These are phyloP conservation scores for Berkeleyomyces rouxiae DNA, from an alignment of 2,329 filamentous ascomycete genomes.

Conservation along the genomic window DNA sequence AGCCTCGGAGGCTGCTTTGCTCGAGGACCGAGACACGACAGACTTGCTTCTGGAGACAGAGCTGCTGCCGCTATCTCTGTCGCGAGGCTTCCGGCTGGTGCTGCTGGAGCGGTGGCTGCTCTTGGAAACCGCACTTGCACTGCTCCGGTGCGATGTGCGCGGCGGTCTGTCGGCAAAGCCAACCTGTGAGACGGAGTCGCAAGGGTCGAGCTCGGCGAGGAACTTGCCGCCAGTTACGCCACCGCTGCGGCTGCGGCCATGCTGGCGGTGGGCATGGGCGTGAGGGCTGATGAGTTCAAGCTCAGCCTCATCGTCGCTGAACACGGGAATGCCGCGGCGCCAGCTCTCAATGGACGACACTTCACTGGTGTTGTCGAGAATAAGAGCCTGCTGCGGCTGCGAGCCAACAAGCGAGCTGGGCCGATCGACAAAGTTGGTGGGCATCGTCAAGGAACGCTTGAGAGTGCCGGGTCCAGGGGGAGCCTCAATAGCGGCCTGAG, in stretches of 20 bases:
- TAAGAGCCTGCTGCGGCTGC: conserved; percentile 32
- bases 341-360: conserved; percentile 42
- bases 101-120: conserved; percentile 16
- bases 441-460: conserved; percentile 10
- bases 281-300: conserved; percentile 41
- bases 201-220: conserved; percentile 25
- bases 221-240: conserved; percentile 22
- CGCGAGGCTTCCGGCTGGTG: conserved; percentile 16
- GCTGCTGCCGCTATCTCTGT: conserved; percentile 13
- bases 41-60: conserved; percentile 9
- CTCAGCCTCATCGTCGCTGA: conserved; percentile 32
- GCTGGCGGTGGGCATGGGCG: conserved; percentile 29
- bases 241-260: conserved; percentile 16
- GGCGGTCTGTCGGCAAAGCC: conserved; percentile 16
- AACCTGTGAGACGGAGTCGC: conserved; percentile 14
- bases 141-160: conserved; percentile 13
- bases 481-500: neutral
- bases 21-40: neutral
- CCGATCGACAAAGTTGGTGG: conserved; percentile 10
- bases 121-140: conserved; percentile 3
- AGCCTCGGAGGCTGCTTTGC: neutral
- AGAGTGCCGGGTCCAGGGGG: neutral
- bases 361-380: conserved; percentile 29
- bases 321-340: conserved; percentile 31
- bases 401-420: conserved; percentile 21